These are phyloP conservation scores for Thielaviopsis musarum DNA, from an alignment of 2,329 filamentous ascomycete species.

Conservation along the genomic window DNA sequence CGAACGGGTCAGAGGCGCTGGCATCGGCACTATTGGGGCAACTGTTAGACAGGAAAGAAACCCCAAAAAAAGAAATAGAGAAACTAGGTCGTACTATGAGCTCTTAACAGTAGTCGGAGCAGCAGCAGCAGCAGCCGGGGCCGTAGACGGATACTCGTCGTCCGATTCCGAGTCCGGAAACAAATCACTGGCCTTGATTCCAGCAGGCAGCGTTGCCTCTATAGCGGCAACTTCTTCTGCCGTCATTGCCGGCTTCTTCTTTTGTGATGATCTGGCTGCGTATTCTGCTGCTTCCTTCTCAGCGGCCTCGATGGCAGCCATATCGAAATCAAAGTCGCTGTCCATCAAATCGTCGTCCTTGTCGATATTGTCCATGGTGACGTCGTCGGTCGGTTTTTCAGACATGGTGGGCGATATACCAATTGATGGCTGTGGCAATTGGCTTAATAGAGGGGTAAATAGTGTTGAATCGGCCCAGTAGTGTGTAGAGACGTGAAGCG, in stretches of 20 bases:
- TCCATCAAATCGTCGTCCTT: constrained; percentile 10
- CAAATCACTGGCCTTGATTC: constrained; percentile 29
- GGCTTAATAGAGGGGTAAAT: background rate
- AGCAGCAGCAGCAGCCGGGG: constrained; percentile 22
- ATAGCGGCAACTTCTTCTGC: constrained; percentile 33
- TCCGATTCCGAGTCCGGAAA: constrained; percentile 43
- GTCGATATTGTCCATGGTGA: constrained; percentile 22
- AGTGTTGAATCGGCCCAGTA: background rate
- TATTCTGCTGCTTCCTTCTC: constrained; percentile 12
- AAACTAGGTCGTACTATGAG: constrained; percentile 5
- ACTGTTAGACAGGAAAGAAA: background rate
- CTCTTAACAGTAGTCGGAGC: too few species aligned
- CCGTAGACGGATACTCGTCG: constrained; percentile 37
- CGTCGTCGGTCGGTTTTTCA: constrained; percentile 17
- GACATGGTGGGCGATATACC: background rate
- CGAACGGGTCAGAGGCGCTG: constrained; percentile 23
- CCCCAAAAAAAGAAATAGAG: too few species aligned
- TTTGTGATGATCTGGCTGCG: background rate
- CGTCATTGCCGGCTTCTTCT: background rate
- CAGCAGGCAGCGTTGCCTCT: background rate
- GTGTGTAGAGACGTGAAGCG: too few species aligned
- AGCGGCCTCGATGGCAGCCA: constrained; percentile 14
- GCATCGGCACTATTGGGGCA: constrained; percentile 4
- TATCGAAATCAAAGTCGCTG: constrained; percentile 11
- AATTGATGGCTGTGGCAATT: too few species aligned